Percentiles rank a stretch among this genome's conserved stretches.
These are phyloP conservation scores for Paraglomus brasilianum DNA, from an alignment of 192 early-diverging fungal species.

Conservation along the genomic window DNA sequence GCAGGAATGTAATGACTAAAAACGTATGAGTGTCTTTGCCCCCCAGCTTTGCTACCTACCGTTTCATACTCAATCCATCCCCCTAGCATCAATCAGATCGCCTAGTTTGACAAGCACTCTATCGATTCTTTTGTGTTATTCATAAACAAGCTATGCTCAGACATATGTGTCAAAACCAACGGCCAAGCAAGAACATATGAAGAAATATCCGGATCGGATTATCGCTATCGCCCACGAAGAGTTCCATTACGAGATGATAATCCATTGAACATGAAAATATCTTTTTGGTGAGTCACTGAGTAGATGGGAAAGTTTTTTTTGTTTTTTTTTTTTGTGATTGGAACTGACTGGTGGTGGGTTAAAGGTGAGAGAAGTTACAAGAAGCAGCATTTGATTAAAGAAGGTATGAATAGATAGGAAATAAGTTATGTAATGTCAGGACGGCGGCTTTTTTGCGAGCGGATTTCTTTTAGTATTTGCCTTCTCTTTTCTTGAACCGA, in stretches of 20 bases:
- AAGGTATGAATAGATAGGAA: background rate
- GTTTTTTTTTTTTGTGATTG: constrained; percentile 4
- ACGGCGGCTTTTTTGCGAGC: too few species aligned
- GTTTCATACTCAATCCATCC: background rate
- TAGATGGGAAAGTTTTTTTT: background rate
- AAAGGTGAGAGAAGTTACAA: background rate
- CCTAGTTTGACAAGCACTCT: background rate
- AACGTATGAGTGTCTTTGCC: too few species aligned
- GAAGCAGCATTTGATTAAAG: constrained; percentile 16
- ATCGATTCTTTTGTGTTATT: constrained; percentile 6
- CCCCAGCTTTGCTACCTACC: too few species aligned
- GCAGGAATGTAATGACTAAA: too few species aligned
- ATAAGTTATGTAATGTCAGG: background rate
- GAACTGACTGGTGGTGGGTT: background rate
- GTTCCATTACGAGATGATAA: too few species aligned
- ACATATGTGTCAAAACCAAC: constrained; percentile 14
- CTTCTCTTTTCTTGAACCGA: too few species aligned
- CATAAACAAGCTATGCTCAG: background rate
- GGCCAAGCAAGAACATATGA: constrained; percentile 5
- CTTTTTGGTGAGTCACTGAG: background rate
- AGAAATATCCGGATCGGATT: too few species aligned
- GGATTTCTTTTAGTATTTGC: too few species aligned
- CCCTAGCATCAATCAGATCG: background rate
- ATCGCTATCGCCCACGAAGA: too few species aligned
- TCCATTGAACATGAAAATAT: constrained; percentile 13